These are phyloP conservation scores for Pseudopithomyces chartarum DNA, from an alignment of 2,329 filamentous ascomycete genomes.

Conservation along the genomic window DNA sequence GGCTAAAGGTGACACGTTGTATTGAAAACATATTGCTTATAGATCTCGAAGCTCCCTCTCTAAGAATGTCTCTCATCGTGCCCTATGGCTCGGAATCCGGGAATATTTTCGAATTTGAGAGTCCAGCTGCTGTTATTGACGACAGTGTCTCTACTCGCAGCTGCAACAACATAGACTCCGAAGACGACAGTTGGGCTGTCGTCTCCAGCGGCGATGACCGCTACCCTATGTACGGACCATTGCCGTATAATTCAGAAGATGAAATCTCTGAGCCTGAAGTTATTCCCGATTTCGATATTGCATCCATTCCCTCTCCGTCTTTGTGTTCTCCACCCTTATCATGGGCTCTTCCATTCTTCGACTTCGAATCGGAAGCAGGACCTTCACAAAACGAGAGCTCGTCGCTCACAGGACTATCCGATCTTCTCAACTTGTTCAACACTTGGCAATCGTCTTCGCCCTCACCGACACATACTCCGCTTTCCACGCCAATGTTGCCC, in stretches of 20 bases:
- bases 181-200: constrained; percentile 12
- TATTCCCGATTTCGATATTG: not conserved
- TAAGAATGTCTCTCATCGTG: too few species aligned
- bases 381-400: not conserved
- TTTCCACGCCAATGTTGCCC: not conserved
- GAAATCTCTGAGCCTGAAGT: not conserved
- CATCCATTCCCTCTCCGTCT: not conserved
- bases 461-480: not conserved
- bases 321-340: not conserved
- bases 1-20: too few species aligned
- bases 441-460: not conserved
- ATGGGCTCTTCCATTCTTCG: not conserved
- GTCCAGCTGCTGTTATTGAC: too few species aligned
- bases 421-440: not conserved
- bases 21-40: too few species aligned
- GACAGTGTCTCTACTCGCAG: not conserved
- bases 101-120: not conserved
- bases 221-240: not conserved
- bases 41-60: too few species aligned
- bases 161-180: not conserved
- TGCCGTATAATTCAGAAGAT: not conserved
- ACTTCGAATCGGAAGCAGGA: not conserved
- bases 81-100: not conserved
- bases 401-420: not conserved
- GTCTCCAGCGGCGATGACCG: not conserved